Conservation (phyloP, 1,284 basidiomycete species). For the Ceraceosorus guamensis region DNA sequence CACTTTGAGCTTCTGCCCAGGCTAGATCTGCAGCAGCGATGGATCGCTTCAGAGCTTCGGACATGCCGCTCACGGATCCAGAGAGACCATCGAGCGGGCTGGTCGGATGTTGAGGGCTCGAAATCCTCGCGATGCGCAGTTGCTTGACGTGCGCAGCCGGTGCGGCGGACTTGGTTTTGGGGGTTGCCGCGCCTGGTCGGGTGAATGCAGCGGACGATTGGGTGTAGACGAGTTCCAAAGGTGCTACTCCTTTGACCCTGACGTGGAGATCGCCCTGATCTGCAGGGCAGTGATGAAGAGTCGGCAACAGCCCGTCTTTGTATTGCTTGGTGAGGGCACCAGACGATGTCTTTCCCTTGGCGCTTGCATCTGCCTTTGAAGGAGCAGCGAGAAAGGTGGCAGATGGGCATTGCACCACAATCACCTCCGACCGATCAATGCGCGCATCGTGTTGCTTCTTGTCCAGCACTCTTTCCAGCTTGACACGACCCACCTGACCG, state of each 20-base stretch:
- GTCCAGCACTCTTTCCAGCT: slow-evolving; percentile 41
- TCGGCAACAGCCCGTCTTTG: not conserved
- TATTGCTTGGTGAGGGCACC: not conserved
- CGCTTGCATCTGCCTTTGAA: not conserved
- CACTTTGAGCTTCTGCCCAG: slow-evolving; percentile 26
- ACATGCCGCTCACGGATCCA: not conserved
- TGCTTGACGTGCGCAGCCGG: no score
- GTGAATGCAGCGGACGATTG: no score
- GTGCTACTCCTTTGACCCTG: slow-evolving; percentile 33
- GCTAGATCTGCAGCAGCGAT: slow-evolving; percentile 13
- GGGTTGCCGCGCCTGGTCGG: not conserved
- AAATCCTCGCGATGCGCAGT: slow-evolving; percentile 9
- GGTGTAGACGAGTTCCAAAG: slow-evolving; percentile 35
- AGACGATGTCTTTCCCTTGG: not conserved
- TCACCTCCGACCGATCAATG: slow-evolving; percentile 24
- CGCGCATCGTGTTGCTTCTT: slow-evolving; percentile 33
- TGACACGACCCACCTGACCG: slow-evolving; percentile 27
- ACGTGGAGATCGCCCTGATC: slow-evolving; percentile 33
- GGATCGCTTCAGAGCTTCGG: not conserved
- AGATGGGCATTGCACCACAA: slow-evolving; percentile 41
- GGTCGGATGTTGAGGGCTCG: not conserved
- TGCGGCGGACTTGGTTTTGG: not conserved
- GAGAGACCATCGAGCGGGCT: not conserved
- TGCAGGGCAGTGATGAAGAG: slow-evolving; percentile 33
- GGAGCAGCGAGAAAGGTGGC: slow-evolving; percentile 21